A percentile compares a stretch with the other conserved stretches of the same genome.
These are phyloP conservation scores for Auricularia auricula-judae DNA, from an alignment of 768 basidiomycete species.

Conservation along the genomic window DNA sequence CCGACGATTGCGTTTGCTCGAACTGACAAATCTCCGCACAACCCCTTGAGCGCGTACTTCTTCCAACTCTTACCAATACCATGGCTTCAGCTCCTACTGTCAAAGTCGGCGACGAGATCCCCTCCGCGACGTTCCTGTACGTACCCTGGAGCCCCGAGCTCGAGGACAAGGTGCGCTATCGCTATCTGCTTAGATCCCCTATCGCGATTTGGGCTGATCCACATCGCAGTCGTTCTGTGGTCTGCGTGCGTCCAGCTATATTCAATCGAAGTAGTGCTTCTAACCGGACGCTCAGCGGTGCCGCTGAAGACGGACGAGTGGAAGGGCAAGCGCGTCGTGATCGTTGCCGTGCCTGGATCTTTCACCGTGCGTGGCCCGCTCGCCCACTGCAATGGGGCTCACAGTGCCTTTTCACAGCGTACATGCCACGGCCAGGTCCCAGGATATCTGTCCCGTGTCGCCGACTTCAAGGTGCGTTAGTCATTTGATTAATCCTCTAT, in stretches of 20 bases:
- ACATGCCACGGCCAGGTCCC: conserved; percentile 15
- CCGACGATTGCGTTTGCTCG: too few relatives aligned
- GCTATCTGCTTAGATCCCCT: neutral
- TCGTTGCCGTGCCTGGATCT: conserved; percentile 71
- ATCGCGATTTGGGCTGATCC: neutral
- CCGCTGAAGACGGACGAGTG: conserved; percentile 49
- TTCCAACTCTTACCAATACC: neutral
- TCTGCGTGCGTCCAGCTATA: conserved; percentile 34
- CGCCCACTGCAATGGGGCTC: neutral
- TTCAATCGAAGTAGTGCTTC: too few relatives aligned
- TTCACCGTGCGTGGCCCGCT: conserved; percentile 46
- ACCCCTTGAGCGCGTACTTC: too few relatives aligned
- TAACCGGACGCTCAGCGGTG: conserved; percentile 26
- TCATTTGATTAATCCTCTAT: too few relatives aligned
- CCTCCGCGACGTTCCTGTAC: conserved; percentile 36
- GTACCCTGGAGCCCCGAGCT: conserved; percentile 54
- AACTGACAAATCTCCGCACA: too few relatives aligned
- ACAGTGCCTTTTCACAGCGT: neutral
- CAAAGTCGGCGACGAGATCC: conserved; percentile 42
- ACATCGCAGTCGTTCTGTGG: conserved; percentile 47
- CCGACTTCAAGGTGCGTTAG: conserved; percentile 20
- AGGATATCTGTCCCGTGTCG: conserved; percentile 18
- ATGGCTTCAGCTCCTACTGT: conserved; percentile 14
- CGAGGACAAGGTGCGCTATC: conserved; percentile 40
- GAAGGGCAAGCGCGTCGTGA: conserved; percentile 74